Evolutionary conservation across 2,329 filamentous ascomycete genomes (phyloP).

Genomic region (Balansia obtecta): DNA sequence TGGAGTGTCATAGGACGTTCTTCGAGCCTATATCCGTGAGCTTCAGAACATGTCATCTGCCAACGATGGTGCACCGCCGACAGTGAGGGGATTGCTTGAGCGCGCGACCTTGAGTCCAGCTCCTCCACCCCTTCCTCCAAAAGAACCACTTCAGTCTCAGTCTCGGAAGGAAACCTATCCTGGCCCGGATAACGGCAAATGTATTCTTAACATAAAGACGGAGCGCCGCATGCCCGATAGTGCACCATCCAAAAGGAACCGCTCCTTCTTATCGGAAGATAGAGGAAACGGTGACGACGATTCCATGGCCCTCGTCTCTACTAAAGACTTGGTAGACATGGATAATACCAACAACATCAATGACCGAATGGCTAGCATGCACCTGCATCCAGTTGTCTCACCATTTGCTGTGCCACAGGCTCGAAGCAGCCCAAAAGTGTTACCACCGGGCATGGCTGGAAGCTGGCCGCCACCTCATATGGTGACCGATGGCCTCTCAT

Average conservation of each 20-base stretch:
- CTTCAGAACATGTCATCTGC: slow-evolving; percentile 37
- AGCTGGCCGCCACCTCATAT: slow-evolving; percentile 10
- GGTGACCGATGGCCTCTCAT: slow-evolving; percentile 19
- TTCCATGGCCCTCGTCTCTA: slow-evolving; percentile 39
- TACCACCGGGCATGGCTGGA: slow-evolving; percentile 21
- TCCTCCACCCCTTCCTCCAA: slow-evolving; percentile 7
- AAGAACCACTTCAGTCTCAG: slow-evolving; percentile 15
- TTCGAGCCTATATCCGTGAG: slow-evolving; percentile 48
- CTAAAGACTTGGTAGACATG: slow-evolving; percentile 38
- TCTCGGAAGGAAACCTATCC: slow-evolving; percentile 24
- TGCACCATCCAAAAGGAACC: slow-evolving; percentile 18
- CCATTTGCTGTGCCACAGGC: slow-evolving; percentile 25
- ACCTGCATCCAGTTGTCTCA: slow-evolving; percentile 21
- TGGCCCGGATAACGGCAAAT: slow-evolving; percentile 28
- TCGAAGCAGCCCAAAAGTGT: slow-evolving; percentile 20
- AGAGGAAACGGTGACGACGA: slow-evolving; percentile 19
- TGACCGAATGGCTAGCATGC: slow-evolving; percentile 28
- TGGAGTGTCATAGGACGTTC: slow-evolving; percentile 32
- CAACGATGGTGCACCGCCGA: slow-evolving; percentile 32
- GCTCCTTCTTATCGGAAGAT: slow-evolving; percentile 26
- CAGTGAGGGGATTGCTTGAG: slow-evolving; percentile 41
- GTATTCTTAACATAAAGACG: slow-evolving; percentile 25
- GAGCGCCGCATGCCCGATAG: slow-evolving; percentile 24
- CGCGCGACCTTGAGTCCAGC: slow-evolving; percentile 21
- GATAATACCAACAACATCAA: slow-evolving; percentile 29